A percentile compares a stretch with the other conserved stretches of the same genome.
Evolutionary conservation across 2,329 filamentous ascomycete species (phyloP).

Genomic region (Xylaria sp.): DNA sequence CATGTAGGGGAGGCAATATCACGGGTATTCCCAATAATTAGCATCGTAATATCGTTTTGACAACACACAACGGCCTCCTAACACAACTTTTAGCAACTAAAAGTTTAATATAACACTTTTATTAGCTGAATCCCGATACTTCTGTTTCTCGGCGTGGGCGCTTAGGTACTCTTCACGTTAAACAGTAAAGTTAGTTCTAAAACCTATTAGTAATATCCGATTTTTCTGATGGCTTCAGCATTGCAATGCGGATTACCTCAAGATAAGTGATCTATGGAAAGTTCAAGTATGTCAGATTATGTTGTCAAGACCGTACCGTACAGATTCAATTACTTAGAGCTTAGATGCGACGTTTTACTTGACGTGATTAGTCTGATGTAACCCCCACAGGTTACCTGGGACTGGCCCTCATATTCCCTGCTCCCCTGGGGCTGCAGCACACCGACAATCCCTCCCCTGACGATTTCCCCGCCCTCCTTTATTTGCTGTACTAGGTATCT

Average conservation of each 20-base stretch:
- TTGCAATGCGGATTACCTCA: neutral
- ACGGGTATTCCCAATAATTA: neutral
- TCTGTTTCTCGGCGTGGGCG: neutral
- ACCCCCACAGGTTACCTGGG: slow-evolving; percentile 29
- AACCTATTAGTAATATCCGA: no score
- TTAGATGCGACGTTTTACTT: neutral
- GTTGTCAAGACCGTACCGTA: neutral
- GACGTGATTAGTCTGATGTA: slow-evolving; percentile 13
- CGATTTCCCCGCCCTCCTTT: slow-evolving; percentile 20
- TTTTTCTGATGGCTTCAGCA: no score
- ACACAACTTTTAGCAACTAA: neutral
- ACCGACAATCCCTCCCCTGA: slow-evolving; percentile 31
- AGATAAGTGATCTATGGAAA: neutral
- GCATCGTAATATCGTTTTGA: neutral
- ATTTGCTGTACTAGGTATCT: slow-evolving; percentile 27
- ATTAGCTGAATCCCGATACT: neutral
- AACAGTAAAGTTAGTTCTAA: no score
- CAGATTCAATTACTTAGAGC: neutral
- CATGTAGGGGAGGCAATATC: neutral
- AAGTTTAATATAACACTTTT: neutral
- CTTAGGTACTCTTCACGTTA: neutral
- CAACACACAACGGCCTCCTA: neutral
- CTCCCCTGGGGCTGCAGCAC: slow-evolving; percentile 28
- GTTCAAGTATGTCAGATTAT: neutral
- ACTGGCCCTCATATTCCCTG: slow-evolving; percentile 16